phyloP scores from a whole-genome alignment of 2,329 filamentous ascomycete species.

The Aspergillus tubingensis region DNA sequence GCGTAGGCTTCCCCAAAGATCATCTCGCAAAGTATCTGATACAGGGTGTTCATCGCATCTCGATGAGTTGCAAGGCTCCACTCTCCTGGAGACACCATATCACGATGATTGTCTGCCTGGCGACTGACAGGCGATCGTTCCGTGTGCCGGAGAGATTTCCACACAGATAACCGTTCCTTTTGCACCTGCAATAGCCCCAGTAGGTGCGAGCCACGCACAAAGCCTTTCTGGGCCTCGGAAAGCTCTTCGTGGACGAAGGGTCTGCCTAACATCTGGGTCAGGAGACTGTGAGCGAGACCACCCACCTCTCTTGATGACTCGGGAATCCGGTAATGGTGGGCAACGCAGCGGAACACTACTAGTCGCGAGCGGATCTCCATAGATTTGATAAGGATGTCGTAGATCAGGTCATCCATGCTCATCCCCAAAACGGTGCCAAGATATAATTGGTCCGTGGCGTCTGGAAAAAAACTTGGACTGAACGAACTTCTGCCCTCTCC shows the following conservation, averaged over 20 bases:
- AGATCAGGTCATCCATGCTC: constrained; percentile 23
- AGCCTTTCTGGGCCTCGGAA: constrained; percentile 13
- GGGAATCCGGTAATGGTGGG: constrained; percentile 1
- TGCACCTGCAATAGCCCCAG: constrained; percentile 20
- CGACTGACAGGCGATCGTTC: background rate
- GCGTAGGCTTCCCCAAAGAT: constrained; percentile 5
- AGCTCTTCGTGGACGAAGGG: constrained; percentile 6
- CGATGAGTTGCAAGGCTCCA: constrained; percentile 11
- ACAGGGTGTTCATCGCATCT: constrained; percentile 18
- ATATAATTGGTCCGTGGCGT: constrained; percentile 18
- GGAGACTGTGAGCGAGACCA: constrained; percentile 4
- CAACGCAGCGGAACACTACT: constrained; percentile 19
- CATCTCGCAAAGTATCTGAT: constrained; percentile 15
- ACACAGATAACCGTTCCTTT: constrained; percentile 18
- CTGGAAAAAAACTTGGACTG: constrained; percentile 12
- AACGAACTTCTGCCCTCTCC: constrained; percentile 16
- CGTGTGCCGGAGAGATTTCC: constrained; percentile 13
- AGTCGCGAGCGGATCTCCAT: constrained; percentile 21
- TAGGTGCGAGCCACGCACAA: constrained; percentile 18
- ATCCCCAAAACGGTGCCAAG: constrained; percentile 20
- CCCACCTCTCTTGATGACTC: constrained; percentile 11
- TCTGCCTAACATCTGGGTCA: constrained; percentile 12
- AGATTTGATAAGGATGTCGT: constrained; percentile 26
- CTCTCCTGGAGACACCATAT: too few species aligned
- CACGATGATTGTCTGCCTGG: too few species aligned